Percentiles rank a stretch among this genome's conserved stretches.
Evolutionary conservation across 768 basidiomycete species (phyloP).

Genomic region (Solioccasus polychromus): DNA sequence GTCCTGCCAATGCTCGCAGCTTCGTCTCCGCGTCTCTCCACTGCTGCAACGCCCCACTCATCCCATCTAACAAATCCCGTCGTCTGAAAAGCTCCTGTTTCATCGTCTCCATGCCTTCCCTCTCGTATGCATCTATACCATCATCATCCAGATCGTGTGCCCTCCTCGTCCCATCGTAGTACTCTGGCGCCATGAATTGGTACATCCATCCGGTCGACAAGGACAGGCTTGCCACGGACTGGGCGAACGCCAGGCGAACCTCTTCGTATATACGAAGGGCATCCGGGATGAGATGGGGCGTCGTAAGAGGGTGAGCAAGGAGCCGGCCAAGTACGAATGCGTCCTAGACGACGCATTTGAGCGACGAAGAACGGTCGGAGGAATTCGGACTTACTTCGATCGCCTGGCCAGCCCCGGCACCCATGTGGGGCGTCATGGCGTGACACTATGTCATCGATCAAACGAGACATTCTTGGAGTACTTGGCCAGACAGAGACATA

Average conservation of each 20-base stretch:
- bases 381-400: constrained; percentile 18
- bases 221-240: constrained; percentile 14
- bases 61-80: constrained; percentile 17
- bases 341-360: constrained; percentile 5
- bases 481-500: constrained; percentile 19
- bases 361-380: neutral
- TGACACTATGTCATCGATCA: constrained; percentile 17
- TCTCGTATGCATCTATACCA: constrained; percentile 9
- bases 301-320: constrained; percentile 20
- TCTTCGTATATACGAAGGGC: constrained; percentile 13
- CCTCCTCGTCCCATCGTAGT: constrained; percentile 21
- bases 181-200: constrained; percentile 15
- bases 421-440: constrained; percentile 25
- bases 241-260: constrained; percentile 14
- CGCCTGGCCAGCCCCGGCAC: constrained; percentile 27
- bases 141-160: constrained; percentile 7
- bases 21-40: constrained; percentile 19
- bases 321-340: constrained; percentile 24
- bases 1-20: constrained; percentile 2
- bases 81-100: constrained; percentile 10
- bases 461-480: too few relatives aligned
- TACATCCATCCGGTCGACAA: constrained; percentile 17
- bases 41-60: constrained; percentile 1
- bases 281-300: neutral
- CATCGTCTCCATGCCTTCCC: constrained; percentile 16